Percentiles rank a stretch among this genome's conserved stretches.
Evolutionary conservation across 1,284 basidiomycete species (phyloP).

Genomic region (Rhizoctonia solani): DNA sequence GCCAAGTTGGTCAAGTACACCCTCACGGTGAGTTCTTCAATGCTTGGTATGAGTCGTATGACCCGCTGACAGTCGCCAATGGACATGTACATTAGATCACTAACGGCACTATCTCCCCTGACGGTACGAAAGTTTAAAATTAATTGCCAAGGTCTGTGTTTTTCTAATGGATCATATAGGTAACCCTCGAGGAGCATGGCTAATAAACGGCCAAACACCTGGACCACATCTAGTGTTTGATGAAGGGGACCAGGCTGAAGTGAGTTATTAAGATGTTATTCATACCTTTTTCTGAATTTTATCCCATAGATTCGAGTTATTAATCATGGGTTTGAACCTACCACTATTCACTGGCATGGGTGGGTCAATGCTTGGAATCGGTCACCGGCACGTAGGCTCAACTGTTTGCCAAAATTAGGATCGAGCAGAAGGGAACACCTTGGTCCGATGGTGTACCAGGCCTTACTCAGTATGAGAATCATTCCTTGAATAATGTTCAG

Average conservation of each 20-base stretch:
- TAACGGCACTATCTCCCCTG: constrained; percentile 12
- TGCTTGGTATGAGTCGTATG: not conserved
- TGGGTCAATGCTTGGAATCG: not conserved
- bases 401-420: not conserved
- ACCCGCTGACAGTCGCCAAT: not conserved
- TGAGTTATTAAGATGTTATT: constrained; percentile 7
- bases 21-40: not conserved
- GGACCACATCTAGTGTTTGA: constrained; percentile 29
- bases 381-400: not conserved
- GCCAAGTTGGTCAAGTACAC: constrained; percentile 20
- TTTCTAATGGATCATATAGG: not conserved
- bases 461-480: constrained; percentile 11
- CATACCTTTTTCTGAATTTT: too few species aligned
- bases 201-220: constrained; percentile 28
- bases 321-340: constrained; percentile 24
- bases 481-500: not conserved
- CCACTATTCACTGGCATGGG: constrained; percentile 22
- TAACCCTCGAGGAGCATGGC: constrained; percentile 1
- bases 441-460: constrained; percentile 38
- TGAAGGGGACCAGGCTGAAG: constrained; percentile 31
- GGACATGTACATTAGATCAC: not conserved
- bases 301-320: constrained; percentile 1
- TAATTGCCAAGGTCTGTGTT: not conserved
- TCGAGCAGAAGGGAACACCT: constrained; percentile 28
- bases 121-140: not conserved